Percentiles rank a stretch among this genome's conserved stretches.
Conservation (phyloP, 2,329 filamentous ascomycete species). For the Botrytis elliptica region DNA sequence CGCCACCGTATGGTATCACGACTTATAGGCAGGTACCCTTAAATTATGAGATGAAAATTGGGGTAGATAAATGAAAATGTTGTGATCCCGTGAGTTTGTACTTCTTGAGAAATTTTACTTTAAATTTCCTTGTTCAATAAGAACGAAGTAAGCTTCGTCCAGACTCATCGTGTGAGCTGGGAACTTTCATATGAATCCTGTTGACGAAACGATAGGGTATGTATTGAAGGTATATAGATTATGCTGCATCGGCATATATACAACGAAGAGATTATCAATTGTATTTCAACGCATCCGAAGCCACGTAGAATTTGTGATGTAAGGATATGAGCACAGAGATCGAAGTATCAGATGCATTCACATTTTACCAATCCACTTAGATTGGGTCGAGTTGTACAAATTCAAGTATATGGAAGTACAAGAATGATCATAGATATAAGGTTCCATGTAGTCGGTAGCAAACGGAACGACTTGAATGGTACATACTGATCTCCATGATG, state of each 20-base stretch:
- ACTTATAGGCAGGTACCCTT: conserved; percentile 20
- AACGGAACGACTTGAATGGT: background rate
- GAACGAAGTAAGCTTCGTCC: background rate
- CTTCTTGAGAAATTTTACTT: background rate
- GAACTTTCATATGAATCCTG: background rate
- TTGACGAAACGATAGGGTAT: background rate
- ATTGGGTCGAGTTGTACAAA: conserved; percentile 1
- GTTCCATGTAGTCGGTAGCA: conserved; percentile 9
- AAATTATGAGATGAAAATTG: conserved; percentile 3
- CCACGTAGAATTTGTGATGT: background rate
- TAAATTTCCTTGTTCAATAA: background rate
- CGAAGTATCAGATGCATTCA: background rate
- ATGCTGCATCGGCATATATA: background rate
- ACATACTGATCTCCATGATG: conserved; percentile 9
- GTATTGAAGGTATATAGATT: background rate
- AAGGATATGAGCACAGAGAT: background rate
- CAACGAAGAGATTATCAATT: background rate
- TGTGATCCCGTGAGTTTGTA: conserved; percentile 20
- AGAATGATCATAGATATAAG: background rate
- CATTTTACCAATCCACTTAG: conserved; percentile 2
- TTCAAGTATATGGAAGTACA: conserved; percentile 3
- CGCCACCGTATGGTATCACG: conserved; percentile 2
- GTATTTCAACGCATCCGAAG: background rate
- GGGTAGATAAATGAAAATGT: conserved; percentile 15
- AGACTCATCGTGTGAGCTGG: background rate